Evolutionary conservation across 2,329 filamentous ascomycete genomes (phyloP).

Genomic region (Magnaporthiopsis poae): DNA sequence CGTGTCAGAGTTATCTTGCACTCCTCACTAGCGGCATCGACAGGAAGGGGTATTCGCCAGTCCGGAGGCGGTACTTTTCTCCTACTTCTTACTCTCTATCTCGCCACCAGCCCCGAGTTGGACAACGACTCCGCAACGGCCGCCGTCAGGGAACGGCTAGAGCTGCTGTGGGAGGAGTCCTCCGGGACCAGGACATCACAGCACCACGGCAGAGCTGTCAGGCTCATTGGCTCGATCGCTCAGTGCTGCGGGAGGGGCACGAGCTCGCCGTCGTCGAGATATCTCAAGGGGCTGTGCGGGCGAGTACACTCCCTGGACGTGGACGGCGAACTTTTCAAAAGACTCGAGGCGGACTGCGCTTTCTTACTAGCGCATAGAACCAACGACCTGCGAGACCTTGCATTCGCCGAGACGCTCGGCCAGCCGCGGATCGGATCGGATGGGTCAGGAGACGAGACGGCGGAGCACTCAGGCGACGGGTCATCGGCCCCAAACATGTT

Average conservation of each 20-base stretch:
- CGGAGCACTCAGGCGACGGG: neutral
- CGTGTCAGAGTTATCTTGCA: slow-evolving; percentile 18
- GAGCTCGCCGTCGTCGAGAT: slow-evolving; percentile 25
- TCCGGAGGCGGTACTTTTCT: neutral
- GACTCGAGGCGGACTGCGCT: slow-evolving; percentile 36
- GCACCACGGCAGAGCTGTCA: slow-evolving; percentile 25
- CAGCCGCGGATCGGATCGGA: neutral
- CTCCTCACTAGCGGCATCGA: neutral
- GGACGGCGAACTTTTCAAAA: slow-evolving; percentile 23
- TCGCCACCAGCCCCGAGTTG: neutral
- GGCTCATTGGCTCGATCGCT: slow-evolving; percentile 35
- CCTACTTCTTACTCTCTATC: slow-evolving; percentile 3
- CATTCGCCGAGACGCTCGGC: slow-evolving; percentile 39
- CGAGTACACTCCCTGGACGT: slow-evolving; percentile 27
- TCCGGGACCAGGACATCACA: slow-evolving; percentile 10
- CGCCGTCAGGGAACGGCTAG: neutral
- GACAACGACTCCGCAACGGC: neutral
- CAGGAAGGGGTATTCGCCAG: neutral
- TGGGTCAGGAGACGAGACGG: neutral
- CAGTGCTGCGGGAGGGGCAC: slow-evolving; percentile 35
- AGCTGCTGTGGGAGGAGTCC: slow-evolving; percentile 2
- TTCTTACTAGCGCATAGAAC: slow-evolving; percentile 43
- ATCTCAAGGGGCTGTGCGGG: slow-evolving; percentile 31
- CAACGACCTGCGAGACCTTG: slow-evolving; percentile 42
- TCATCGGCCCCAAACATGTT: slow-evolving; percentile 10